Percentiles rank a stretch among this genome's conserved stretches.
These are phyloP conservation scores for Salix udensis DNA, from an alignment of 345 rosid genomes.

Conservation along the genomic window DNA sequence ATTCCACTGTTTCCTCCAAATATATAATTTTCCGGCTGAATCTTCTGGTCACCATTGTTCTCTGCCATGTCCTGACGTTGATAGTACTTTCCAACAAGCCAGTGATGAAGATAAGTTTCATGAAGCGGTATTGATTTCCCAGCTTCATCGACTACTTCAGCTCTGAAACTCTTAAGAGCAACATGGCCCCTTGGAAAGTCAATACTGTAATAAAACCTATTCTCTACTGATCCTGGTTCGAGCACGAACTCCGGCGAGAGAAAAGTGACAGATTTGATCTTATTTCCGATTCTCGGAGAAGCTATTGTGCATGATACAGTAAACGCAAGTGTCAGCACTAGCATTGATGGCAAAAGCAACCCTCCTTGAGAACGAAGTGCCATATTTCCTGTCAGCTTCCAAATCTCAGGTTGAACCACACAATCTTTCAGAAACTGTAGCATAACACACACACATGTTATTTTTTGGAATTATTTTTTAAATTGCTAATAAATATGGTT, in stretches of 20 bases:
- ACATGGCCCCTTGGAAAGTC: constrained; percentile 87
- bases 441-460: too few species aligned
- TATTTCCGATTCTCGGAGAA: constrained; percentile 17
- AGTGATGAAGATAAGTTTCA: constrained; percentile 90
- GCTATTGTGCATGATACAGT: constrained; percentile 6
- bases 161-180: constrained; percentile 61
- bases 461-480: too few species aligned
- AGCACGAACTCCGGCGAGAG: constrained; percentile 66
- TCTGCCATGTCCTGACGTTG: constrained; percentile 25
- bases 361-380: constrained; percentile 5
- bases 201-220: constrained; percentile 42
- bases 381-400: constrained; percentile 18
- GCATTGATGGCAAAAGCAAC: neutral
- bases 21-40: constrained; percentile 22
- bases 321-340: neutral
- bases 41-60: neutral
- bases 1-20: constrained; percentile 52
- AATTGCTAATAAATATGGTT: too few species aligned
- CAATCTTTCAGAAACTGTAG: neutral
- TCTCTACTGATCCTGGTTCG: constrained; percentile 73
- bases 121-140: constrained; percentile 73
- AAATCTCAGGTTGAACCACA: neutral
- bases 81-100: constrained; percentile 58
- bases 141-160: constrained; percentile 62
- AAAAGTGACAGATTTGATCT: constrained; percentile 50